A percentile compares a stretch with the other conserved stretches of the same genome.
Conservation (phyloP, 2,329 filamentous ascomycete species). For the Alternaria ethzedia region DNA sequence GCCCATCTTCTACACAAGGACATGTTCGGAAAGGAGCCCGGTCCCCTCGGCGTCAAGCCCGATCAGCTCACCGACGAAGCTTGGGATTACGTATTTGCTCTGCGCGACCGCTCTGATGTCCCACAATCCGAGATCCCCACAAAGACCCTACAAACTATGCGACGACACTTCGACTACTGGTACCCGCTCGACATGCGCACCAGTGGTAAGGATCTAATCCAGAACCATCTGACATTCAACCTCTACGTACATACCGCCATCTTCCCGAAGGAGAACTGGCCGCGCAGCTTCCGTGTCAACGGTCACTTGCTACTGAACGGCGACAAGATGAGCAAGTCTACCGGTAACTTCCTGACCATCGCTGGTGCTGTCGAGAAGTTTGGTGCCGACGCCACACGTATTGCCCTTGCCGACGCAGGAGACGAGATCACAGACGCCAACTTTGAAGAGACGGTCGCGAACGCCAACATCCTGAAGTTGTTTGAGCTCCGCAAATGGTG, state of each 20-base stretch:
- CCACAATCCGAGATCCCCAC: constrained; percentile 75
- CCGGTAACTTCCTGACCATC: constrained; percentile 95
- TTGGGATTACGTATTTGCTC: constrained; percentile 94
- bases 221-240: constrained; percentile 95
- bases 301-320: constrained; percentile 94
- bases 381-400: constrained; percentile 88
- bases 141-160: constrained; percentile 77
- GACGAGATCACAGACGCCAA: constrained; percentile 96
- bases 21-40: constrained; percentile 72
- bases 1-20: constrained; percentile 76
- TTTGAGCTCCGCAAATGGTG: constrained; percentile 89
- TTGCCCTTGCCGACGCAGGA: constrained; percentile 91
- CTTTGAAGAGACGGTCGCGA: constrained; percentile 94
- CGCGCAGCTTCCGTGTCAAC: constrained; percentile 82
- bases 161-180: constrained; percentile 94
- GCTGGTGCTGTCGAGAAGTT: constrained; percentile 88
- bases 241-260: constrained; percentile 92
- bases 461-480: constrained; percentile 86
- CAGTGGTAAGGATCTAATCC: constrained; percentile 75
- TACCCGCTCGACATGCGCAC: constrained; percentile 90
- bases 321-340: constrained; percentile 98
- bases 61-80: constrained; percentile 94
- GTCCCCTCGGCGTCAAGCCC: constrained; percentile 62
- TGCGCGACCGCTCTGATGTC: constrained; percentile 73
- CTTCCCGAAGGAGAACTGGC: constrained; percentile 89